Evolutionary conservation across 1,284 basidiomycete species (phyloP).

Genomic region (Pseudozyma pruni): DNA sequence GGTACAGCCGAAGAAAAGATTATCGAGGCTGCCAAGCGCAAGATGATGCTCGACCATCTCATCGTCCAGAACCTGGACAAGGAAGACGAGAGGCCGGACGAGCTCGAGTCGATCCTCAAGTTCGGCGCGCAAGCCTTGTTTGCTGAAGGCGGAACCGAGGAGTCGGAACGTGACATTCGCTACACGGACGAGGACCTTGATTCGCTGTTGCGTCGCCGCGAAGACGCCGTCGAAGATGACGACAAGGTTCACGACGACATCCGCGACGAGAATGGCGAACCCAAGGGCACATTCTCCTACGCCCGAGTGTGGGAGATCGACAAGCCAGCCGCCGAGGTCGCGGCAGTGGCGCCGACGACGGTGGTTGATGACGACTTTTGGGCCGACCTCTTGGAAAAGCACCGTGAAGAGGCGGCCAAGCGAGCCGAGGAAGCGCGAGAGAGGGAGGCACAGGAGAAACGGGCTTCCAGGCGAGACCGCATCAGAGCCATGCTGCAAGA

Average conservation of each 20-base stretch:
- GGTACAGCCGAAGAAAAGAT: slow-evolving; percentile 68
- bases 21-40: slow-evolving; percentile 64
- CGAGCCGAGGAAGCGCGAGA: slow-evolving; percentile 26
- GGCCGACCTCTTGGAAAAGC: slow-evolving; percentile 61
- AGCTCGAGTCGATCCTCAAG: slow-evolving; percentile 66
- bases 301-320: slow-evolving; percentile 67
- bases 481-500: slow-evolving; percentile 32
- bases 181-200: slow-evolving; percentile 66
- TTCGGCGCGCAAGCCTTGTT: slow-evolving; percentile 68
- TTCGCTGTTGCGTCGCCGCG: slow-evolving; percentile 59
- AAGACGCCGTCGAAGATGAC: slow-evolving; percentile 45
- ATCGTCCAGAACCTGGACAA: slow-evolving; percentile 63
- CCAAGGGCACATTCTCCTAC: slow-evolving; percentile 57
- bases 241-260: slow-evolving; percentile 24
- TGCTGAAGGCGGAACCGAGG: slow-evolving; percentile 61
- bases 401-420: slow-evolving; percentile 50
- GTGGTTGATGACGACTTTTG: slow-evolving; percentile 61
- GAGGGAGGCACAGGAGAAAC: slow-evolving; percentile 23
- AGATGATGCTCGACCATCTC: slow-evolving; percentile 67
- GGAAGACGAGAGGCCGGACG: slow-evolving; percentile 56
- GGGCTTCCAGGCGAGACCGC: slow-evolving; percentile 32
- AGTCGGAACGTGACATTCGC: slow-evolving; percentile 59
- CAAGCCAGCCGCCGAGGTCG: slow-evolving; percentile 15
- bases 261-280: slow-evolving; percentile 24
- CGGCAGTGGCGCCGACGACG: slow-evolving; percentile 50